phyloP scores from a whole-genome alignment of 2,329 filamentous ascomycete genomes.

The Phialophora chinensis region DNA sequence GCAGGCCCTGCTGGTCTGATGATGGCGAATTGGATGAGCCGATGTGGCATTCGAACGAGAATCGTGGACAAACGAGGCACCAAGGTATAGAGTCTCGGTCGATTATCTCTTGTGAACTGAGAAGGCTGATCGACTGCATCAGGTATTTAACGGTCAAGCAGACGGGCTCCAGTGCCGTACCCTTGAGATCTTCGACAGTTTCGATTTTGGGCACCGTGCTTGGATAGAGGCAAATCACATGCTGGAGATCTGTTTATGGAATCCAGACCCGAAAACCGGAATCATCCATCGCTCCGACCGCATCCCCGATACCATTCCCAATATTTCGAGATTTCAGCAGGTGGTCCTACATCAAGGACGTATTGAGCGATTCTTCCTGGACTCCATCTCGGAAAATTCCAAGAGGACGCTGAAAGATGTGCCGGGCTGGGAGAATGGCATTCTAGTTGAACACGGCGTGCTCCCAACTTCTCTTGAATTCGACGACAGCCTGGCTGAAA shows the following conservation, averaged over 20 bases:
- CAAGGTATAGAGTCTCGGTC: conserved; percentile 39
- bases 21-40: conserved; percentile 58
- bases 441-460: conserved; percentile 65
- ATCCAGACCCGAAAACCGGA: conserved; percentile 62
- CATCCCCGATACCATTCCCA: conserved; percentile 67
- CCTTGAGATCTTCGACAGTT: conserved; percentile 74
- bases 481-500: conserved; percentile 58
- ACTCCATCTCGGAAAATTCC: conserved; percentile 54
- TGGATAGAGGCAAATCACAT: conserved; percentile 73
- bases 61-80: conserved; percentile 55
- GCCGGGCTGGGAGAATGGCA: conserved; percentile 14
- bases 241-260: conserved; percentile 68
- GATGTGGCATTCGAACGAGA: conserved; percentile 55
- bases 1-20: conserved; percentile 56
- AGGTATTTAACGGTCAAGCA: conserved; percentile 51
- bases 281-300: conserved; percentile 63
- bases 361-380: conserved; percentile 70
- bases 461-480: conserved; percentile 53
- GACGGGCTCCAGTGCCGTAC: conserved; percentile 69
- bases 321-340: conserved; percentile 68
- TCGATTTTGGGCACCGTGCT: conserved; percentile 68
- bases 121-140: neutral
- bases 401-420: conserved; percentile 43
- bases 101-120: too few relatives aligned
- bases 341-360: conserved; percentile 73